Conservation (phyloP, 2,329 filamentous ascomycete genomes). For the Diaporthe destruens region DNA sequence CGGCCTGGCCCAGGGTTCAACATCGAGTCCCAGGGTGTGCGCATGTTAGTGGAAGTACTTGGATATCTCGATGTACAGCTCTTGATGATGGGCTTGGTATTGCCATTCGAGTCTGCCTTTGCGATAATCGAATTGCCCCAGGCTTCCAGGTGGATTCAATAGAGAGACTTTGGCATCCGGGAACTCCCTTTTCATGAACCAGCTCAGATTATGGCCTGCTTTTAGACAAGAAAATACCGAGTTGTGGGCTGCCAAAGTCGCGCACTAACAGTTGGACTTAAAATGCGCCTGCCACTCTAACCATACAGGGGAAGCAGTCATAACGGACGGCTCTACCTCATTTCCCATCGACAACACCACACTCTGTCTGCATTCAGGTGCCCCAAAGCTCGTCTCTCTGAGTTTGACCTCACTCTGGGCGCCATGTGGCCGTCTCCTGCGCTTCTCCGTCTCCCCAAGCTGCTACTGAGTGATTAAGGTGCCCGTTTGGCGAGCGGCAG, state of each 20-base stretch:
- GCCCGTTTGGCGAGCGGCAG: background rate
- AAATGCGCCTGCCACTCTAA: background rate
- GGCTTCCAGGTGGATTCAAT: rapidly evolving
- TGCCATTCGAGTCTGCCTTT: background rate
- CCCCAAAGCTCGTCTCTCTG: background rate
- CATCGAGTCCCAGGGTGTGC: background rate
- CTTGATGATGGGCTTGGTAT: background rate
- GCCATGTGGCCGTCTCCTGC: slow-evolving; percentile 8
- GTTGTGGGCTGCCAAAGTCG: background rate
- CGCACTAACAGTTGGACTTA: background rate
- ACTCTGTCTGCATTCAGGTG: background rate
- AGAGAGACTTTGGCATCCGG: background rate
- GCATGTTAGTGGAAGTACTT: background rate
- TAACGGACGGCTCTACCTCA: slow-evolving; percentile 7
- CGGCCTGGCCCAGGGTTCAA: background rate
- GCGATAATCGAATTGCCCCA: background rate
- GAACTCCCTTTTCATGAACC: rapidly evolving
- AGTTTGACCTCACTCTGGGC: background rate
- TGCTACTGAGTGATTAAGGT: slow-evolving; percentile 14
- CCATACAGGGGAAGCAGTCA: slow-evolving; percentile 19
- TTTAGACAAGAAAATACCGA: background rate
- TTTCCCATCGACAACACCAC: slow-evolving; percentile 8
- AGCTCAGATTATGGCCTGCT: background rate
- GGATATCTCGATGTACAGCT: background rate
- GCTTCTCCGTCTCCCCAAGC: background rate